Base-by-base conservation (phyloP, 148 eudicot species). In the Cornus controversa region DNA sequence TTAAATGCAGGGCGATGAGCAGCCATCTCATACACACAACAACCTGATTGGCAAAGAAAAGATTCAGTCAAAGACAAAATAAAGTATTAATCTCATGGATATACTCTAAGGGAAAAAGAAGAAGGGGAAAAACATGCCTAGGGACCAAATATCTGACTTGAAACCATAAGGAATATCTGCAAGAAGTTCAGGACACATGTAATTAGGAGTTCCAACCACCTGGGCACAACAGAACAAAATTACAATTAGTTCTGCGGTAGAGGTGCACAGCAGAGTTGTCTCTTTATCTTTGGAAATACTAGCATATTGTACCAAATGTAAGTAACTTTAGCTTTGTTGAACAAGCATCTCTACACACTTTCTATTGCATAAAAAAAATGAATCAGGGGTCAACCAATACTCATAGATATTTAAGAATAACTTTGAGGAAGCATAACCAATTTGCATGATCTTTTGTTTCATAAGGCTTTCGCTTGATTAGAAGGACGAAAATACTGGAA, bases 191-290 rank as follows among this genome's bases (percentile, higher is more conserved):
- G 99, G 99, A 79, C 99, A 96, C 99, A 96, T 96, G 90, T 96
- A 96, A 84, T 96, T 96, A 40, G 99, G 99, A 82, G 99, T 96
- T 86, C 99, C 99, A 83, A 96, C 99, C 62, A 96, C 99, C 99
- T 96, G 78, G 37, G 64, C 80, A 62, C 28, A 36, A 82, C 74
- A 78, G 72, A 36, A 78, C 16, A 63, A 75, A 42, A 66, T 50
- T 64, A 71, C 70, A 13, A 26, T 82, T 79, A 86, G 72, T 69
- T 62, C 58, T 23, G 54, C 9, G 20, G 25, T 71, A 22, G 77
- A 72, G n/a, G 76, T 76, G 37, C 25, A 73, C 25, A 57, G 54
- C 15, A 60, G 3, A 66, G 27, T 76, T 34, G 36, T 24, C 45
- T 69, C n/a, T 70, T 24, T 15, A 20, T 42, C n/a, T 24, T 6